Evolutionary conservation across 352 stramenopile species (phyloP).

Genomic region (Pythium catenulatum): DNA sequence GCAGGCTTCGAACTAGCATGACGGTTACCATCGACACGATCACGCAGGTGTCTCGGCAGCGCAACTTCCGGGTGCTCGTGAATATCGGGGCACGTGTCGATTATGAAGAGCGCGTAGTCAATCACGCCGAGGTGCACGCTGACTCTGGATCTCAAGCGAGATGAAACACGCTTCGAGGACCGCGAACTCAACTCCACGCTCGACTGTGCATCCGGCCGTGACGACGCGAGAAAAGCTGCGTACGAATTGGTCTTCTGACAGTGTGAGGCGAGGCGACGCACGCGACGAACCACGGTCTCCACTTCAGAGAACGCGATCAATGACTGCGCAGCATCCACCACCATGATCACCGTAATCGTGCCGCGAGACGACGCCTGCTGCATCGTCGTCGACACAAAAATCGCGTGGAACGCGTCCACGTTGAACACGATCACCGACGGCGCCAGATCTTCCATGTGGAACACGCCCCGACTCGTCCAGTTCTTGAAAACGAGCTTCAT

Average conservation of each 20-base stretch:
- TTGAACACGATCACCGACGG: conserved; percentile 62
- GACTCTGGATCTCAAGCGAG: too few relatives aligned
- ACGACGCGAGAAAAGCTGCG: too few relatives aligned
- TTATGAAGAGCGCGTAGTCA: background rate
- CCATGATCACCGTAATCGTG: conserved; percentile 10
- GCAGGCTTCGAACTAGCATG: too few relatives aligned
- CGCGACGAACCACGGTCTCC: too few relatives aligned
- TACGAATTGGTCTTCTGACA: too few relatives aligned
- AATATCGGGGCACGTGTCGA: background rate
- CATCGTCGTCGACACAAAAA: conserved; percentile 60
- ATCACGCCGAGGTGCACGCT: background rate
- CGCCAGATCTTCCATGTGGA: conserved; percentile 26
- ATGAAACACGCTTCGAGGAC: too few relatives aligned
- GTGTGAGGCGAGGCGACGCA: too few relatives aligned
- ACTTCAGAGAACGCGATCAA: background rate
- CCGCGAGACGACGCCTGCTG: conserved; percentile 52
- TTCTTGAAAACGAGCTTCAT: conserved; percentile 1
- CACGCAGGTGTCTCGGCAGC: too few relatives aligned
- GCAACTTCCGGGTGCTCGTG: too few relatives aligned
- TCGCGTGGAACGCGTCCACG: conserved; percentile 55
- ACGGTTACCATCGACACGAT: too few relatives aligned
- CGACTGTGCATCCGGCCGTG: too few relatives aligned
- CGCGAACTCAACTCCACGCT: too few relatives aligned
- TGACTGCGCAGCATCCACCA: conserved; percentile 2
- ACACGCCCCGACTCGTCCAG: background rate